Evolutionary conservation across 805 yeast genomes (phyloP).

Genomic region (Pichia scutulata): DNA sequence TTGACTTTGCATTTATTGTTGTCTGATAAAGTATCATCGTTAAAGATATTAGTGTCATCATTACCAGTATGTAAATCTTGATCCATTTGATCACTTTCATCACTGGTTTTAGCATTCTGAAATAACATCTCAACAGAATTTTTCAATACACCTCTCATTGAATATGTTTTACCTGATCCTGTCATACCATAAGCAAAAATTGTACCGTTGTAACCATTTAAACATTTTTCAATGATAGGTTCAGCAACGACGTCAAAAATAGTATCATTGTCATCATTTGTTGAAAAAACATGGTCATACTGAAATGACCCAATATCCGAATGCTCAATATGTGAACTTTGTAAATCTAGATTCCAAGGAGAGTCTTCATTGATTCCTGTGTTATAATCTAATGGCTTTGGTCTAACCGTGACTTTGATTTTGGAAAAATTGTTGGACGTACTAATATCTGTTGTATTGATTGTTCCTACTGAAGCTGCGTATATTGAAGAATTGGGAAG

Average conservation of each 20-base stretch:
- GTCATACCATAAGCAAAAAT: constrained; percentile 94
- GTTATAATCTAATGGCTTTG: constrained; percentile 46
- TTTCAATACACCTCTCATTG: constrained; percentile 80
- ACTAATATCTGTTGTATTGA: constrained; percentile 28
- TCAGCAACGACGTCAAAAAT: constrained; percentile 54
- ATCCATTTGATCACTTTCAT: constrained; percentile 6
- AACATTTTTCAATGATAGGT: constrained; percentile 45
- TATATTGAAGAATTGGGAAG: constrained; percentile 1
- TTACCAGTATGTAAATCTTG: constrained; percentile 2
- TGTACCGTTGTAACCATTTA: constrained; percentile 78
- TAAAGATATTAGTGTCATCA: constrained; percentile 15
- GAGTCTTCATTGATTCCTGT: not conserved
- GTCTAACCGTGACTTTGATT: constrained; percentile 70
- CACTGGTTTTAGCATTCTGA: constrained; percentile 26
- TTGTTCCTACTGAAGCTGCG: constrained; percentile 1
- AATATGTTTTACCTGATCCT: constrained; percentile 83
- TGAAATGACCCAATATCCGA: constrained; percentile 55
- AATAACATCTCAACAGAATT: constrained; percentile 58
- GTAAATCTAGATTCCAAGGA: constrained; percentile 38
- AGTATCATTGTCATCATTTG: constrained; percentile 42
- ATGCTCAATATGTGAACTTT: constrained; percentile 39
- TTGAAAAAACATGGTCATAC: constrained; percentile 75
- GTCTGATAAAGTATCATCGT: constrained; percentile 13
- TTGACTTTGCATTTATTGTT: constrained; percentile 10
- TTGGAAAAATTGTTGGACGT: not conserved